A percentile compares a stretch with the other conserved stretches of the same genome.
phyloP scores from a whole-genome alignment of 176 grass and related monocot genomes.

The Eremochloa ophiuroides region DNA sequence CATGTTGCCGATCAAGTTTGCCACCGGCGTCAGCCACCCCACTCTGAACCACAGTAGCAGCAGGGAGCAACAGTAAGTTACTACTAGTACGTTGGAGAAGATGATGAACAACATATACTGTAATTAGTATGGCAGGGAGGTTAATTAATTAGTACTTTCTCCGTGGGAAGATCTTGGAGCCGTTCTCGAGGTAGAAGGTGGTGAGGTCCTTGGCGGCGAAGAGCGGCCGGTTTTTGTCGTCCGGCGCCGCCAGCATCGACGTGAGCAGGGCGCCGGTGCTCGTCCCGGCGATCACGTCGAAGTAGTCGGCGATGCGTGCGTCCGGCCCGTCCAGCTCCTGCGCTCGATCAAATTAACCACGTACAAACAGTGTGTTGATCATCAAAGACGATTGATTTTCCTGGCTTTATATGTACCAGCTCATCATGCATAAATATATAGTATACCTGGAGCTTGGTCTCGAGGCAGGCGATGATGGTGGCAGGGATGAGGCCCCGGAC shows the following conservation, averaged over 20 bases:
- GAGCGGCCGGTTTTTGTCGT: conserved; percentile 41
- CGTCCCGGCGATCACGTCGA: conserved; percentile 64
- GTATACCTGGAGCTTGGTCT: conserved; percentile 52
- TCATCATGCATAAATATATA: no score
- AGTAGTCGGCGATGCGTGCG: conserved; percentile 58
- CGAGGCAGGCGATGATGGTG: conserved; percentile 50
- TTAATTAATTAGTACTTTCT: no score
- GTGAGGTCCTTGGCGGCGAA: conserved; percentile 49
- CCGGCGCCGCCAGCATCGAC: conserved; percentile 54
- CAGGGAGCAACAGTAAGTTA: no score
- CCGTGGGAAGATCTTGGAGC: conserved; percentile 59
- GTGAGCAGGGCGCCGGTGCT: conserved; percentile 58
- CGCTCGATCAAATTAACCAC: no score
- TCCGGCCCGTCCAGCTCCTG: conserved; percentile 62
- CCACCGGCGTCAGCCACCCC: background rate
- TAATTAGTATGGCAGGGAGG: no score
- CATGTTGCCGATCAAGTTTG: background rate
- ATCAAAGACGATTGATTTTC: no score
- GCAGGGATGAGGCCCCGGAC: conserved; percentile 64
- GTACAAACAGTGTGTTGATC: no score
- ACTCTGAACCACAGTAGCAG: conserved; percentile 3
- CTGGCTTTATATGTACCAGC: no score
- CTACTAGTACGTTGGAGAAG: no score
- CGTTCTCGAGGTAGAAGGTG: conserved; percentile 56
- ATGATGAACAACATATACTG: no score